These are phyloP conservation scores for California macrophylla DNA, from an alignment of 441 rosid genomes.

Conservation along the genomic window DNA sequence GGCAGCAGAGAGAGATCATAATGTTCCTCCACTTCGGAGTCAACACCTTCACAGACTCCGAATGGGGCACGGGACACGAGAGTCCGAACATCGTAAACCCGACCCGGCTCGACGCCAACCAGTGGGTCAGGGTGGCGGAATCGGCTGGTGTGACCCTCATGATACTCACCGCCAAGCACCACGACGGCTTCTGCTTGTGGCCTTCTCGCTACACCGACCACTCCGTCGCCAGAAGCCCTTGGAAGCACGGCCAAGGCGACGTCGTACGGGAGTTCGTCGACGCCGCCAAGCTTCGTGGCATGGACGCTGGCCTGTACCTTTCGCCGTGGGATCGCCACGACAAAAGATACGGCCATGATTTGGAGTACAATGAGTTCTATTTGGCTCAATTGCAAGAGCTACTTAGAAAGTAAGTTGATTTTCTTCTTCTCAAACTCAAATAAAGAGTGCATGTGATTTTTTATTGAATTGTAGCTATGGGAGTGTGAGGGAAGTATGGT, in stretches of 20 bases:
- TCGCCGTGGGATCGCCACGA: conserved; percentile 80
- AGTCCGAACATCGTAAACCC: conserved; percentile 50
- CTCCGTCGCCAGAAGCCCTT: conserved; percentile 41
- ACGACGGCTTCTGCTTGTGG: conserved; percentile 74
- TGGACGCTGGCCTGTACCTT: conserved; percentile 51
- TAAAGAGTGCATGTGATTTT: background rate
- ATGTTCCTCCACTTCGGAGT: conserved; percentile 75
- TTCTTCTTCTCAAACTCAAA: background rate
- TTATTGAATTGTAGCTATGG: conserved; percentile 32
- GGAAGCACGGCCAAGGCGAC: conserved; percentile 54
- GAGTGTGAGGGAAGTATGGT: conserved; percentile 56
- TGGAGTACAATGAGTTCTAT: conserved; percentile 59
- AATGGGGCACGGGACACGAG: conserved; percentile 62
- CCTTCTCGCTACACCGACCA: conserved; percentile 56
- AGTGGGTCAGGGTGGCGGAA: conserved; percentile 45
- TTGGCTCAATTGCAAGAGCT: conserved; percentile 61
- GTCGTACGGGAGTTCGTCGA: conserved; percentile 43
- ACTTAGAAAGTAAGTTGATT: conserved; percentile 31
- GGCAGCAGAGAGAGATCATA: conserved; percentile 67
- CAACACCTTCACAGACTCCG: conserved; percentile 65
- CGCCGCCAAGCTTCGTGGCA: conserved; percentile 32
- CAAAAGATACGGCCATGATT: conserved; percentile 43
- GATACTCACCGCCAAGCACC: conserved; percentile 68
- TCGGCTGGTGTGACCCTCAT: conserved; percentile 47
- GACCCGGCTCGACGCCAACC: conserved; percentile 33